Evolutionary conservation across 495 filamentous ascomycete species (phyloP).

Genomic region (Penicillium atrosanguineum): DNA sequence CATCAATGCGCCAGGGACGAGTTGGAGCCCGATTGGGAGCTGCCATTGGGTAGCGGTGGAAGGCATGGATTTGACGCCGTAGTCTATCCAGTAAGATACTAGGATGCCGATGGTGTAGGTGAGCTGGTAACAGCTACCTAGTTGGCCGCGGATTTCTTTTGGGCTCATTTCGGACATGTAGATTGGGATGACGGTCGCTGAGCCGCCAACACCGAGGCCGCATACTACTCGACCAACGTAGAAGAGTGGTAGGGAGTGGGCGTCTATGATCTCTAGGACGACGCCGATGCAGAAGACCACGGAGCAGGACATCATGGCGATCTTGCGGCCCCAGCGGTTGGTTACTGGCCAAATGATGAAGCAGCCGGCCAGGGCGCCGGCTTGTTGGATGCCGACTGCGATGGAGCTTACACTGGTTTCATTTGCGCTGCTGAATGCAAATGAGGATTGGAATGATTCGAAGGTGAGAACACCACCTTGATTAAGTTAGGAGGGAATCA

Average conservation of each 20-base stretch:
- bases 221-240: constrained; percentile 51
- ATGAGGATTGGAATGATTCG: constrained; percentile 44
- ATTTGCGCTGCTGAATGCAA: constrained; percentile 32
- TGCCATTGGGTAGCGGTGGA: constrained; percentile 54
- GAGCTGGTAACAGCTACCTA: constrained; percentile 53
- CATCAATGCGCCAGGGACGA: constrained; percentile 49
- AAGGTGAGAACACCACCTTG: constrained; percentile 49
- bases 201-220: constrained; percentile 56
- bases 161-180: constrained; percentile 58
- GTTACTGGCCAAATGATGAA: constrained; percentile 52
- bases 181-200: constrained; percentile 56
- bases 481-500: neutral
- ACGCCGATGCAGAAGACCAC: constrained; percentile 47
- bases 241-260: constrained; percentile 40
- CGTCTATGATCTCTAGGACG: constrained; percentile 43
- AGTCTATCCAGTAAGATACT: constrained; percentile 54
- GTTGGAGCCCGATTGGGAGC: constrained; percentile 52
- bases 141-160: constrained; percentile 50
- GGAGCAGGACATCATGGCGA: constrained; percentile 43
- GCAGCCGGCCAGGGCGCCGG: constrained; percentile 46
- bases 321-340: constrained; percentile 40
- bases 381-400: constrained; percentile 48
- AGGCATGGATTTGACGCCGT: constrained; percentile 54
- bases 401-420: constrained; percentile 43
- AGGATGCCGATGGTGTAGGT: constrained; percentile 54